Evolutionary conservation across 1,284 basidiomycete genomes (phyloP).

Genomic region (Stygiomarasmius scandens): DNA sequence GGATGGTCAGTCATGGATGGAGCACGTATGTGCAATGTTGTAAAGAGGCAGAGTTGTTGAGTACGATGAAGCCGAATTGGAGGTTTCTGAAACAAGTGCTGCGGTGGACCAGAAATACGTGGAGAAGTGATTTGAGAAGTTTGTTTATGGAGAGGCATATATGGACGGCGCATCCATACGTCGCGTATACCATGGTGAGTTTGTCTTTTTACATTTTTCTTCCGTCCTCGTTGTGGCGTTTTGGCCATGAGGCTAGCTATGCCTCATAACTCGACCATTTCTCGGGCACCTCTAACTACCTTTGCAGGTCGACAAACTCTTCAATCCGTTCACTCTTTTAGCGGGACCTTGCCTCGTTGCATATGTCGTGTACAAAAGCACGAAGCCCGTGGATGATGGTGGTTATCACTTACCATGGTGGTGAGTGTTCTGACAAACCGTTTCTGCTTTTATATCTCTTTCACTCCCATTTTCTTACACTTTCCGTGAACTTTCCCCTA

Average conservation of each 20-base stretch:
- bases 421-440: no score
- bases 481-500: neutral
- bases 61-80: constrained; percentile 97
- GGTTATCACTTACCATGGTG: constrained; percentile 91
- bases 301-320: constrained; percentile 80
- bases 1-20: constrained; percentile 96
- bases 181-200: constrained; percentile 86
- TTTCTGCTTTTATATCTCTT: neutral
- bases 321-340: constrained; percentile 88
- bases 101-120: constrained; percentile 92
- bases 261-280: no score
- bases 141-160: constrained; percentile 87
- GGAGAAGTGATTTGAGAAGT: constrained; percentile 86
- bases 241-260: no score
- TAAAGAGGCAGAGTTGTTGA: constrained; percentile 86
- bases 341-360: constrained; percentile 80
- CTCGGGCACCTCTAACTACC: neutral
- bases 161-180: constrained; percentile 89
- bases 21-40: constrained; percentile 91
- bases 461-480: no score
- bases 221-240: no score
- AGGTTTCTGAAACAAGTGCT: constrained; percentile 93
- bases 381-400: constrained; percentile 65
- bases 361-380: constrained; percentile 79
- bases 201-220: constrained; percentile 11